Evolutionary conservation across 805 yeast species (phyloP), one percentile per base, ranked within the genome.

Genomic region (Pichia nakasei): DNA sequence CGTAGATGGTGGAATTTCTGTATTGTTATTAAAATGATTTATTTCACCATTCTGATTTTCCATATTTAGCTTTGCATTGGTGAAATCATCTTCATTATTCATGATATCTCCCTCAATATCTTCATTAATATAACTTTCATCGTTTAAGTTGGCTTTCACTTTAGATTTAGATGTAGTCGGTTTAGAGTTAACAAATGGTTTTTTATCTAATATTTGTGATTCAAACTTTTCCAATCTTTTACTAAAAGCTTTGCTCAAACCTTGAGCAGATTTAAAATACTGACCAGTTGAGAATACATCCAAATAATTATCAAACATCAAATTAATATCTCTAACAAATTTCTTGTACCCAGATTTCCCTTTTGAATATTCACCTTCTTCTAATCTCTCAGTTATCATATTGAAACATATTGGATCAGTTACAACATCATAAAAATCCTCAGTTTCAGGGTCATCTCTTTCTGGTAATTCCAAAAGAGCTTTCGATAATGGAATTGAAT

Each of bases 271-370:
- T 47, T 75, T 75, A 56, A 79, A 78, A 35, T 89, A 80, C 42
- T 93, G 77, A 2, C 75, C 77, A 42, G 83, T 83, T 47, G 79
- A 83, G 60, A 89, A 91, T 63, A 80, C 91, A 1, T 72, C 60
- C 56, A 78, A 78, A 2, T 97, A 95, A 62, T 93, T 93, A 37
- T 69, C 57, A 65, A 89, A 88, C 13, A 91, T 80, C 42, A 81
- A 65, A 24, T 68, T 64, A 7, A 82, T 68, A 41, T 80, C 82
- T 19, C 69, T 71, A 44, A 73, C 64, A 54, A 87, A 84, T 39
- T 70, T 76, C 32, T 72, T 75, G 45, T 86, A 70, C 33, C 67
- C 67, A 22, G 74, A 71, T 3, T 69, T 67, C 17, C 63, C 61
- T 34, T 74, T 72, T 3, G 70, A 67, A 47, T 76, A 75, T 26